phyloP scores from a whole-genome alignment of 768 basidiomycete genomes.

The Leucocoprinus sp. region DNA sequence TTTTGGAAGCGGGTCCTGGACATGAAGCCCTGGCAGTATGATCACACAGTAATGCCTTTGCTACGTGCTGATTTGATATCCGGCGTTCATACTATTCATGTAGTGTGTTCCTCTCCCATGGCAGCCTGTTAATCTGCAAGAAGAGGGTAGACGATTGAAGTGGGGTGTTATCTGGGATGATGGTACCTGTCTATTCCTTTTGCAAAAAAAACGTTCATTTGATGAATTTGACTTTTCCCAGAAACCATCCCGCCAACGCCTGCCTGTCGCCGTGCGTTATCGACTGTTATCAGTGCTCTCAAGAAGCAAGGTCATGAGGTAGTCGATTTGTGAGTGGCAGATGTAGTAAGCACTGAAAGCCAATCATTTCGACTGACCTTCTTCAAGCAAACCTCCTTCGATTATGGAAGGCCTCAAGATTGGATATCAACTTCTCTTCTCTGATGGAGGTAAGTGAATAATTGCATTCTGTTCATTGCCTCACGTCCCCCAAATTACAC shows the following conservation, averaged over 20 bases:
- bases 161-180: conserved; percentile 62
- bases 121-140: conserved; percentile 37
- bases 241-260: conserved; percentile 55
- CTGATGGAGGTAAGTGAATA: conserved; percentile 43
- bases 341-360: not conserved
- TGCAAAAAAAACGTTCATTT: not conserved
- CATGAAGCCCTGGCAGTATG: conserved; percentile 62
- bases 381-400: conserved; percentile 33
- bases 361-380: not conserved
- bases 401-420: conserved; percentile 41
- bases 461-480: not conserved
- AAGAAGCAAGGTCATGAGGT: conserved; percentile 55
- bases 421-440: conserved; percentile 47
- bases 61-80: conserved; percentile 17
- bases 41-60: conserved; percentile 38
- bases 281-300: conserved; percentile 42
- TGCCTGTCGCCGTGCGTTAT: conserved; percentile 51
- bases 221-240: conserved; percentile 16
- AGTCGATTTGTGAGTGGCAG: conserved; percentile 43
- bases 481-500: conserved; percentile 4
- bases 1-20: conserved; percentile 57
- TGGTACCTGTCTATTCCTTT: conserved; percentile 26
- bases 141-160: conserved; percentile 42
- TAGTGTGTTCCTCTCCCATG: conserved; percentile 46
- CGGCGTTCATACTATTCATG: not conserved